Evolutionary conservation across 768 basidiomycete species (phyloP).

Genomic region (Mycena kentingensis): DNA sequence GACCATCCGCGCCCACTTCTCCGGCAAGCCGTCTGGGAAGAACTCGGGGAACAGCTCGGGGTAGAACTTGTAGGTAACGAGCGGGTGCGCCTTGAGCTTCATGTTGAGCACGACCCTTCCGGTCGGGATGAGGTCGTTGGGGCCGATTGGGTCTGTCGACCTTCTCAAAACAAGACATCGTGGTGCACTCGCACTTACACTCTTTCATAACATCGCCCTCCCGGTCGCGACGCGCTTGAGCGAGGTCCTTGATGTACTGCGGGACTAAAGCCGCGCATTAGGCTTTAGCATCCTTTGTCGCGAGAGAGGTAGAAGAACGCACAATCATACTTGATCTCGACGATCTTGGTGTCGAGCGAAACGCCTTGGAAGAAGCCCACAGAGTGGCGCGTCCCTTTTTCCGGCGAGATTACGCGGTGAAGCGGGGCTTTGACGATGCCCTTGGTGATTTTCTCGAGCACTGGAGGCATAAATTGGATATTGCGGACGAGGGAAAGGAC

Average conservation of each 20-base stretch:
- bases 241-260: constrained; percentile 13
- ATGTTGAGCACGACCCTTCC: constrained; percentile 17
- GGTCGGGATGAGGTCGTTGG: constrained; percentile 10
- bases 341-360: constrained; percentile 14
- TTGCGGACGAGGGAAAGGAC: neutral
- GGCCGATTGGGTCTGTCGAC: neutral
- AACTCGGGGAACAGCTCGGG: constrained; percentile 18
- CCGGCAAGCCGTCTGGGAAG: constrained; percentile 17
- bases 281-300: neutral
- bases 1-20: constrained; percentile 9
- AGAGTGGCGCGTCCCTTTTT: constrained; percentile 16
- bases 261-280: constrained; percentile 4
- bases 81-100: constrained; percentile 18
- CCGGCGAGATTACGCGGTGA: constrained; percentile 20
- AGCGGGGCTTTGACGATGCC: constrained; percentile 15
- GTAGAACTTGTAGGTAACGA: constrained; percentile 18
- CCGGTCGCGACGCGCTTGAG: constrained; percentile 16
- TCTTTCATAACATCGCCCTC: constrained; percentile 14
- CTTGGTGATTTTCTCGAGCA: constrained; percentile 16
- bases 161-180: neutral
- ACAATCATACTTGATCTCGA: constrained; percentile 17
- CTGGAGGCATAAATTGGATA: neutral
- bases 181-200: constrained; percentile 1
- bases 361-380: constrained; percentile 23
- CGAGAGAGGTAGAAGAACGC: neutral